Evolutionary conservation across 768 basidiomycete species (phyloP).

Genomic region (Postia placenta): DNA sequence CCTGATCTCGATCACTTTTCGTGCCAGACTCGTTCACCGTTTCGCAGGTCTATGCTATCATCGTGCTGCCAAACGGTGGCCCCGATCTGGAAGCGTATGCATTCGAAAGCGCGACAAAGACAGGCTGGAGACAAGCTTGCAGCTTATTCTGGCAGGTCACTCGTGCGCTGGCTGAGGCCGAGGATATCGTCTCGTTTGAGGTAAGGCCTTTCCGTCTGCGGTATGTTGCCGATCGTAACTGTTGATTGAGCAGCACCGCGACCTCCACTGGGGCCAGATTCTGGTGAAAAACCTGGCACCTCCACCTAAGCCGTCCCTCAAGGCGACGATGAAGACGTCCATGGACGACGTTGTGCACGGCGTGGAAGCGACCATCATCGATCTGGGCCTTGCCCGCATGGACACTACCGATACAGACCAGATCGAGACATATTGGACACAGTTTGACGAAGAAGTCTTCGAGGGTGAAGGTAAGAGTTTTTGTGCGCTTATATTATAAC

Average conservation of each 20-base stretch:
- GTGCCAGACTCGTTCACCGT: conserved; percentile 63
- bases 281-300: conserved; percentile 57
- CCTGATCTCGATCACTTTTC: neutral
- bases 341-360: conserved; percentile 71
- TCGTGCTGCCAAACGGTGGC: conserved; percentile 87
- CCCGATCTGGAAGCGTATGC: conserved; percentile 83
- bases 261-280: conserved; percentile 98
- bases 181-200: conserved; percentile 80
- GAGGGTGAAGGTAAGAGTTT: conserved; percentile 71
- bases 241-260: conserved; percentile 90
- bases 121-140: conserved; percentile 81
- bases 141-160: conserved; percentile 90
- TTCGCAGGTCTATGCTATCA: conserved; percentile 81
- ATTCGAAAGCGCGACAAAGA: conserved; percentile 50
- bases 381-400: conserved; percentile 90
- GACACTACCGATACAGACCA: conserved; percentile 47
- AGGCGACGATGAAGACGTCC: conserved; percentile 21
- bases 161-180: conserved; percentile 71
- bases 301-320: conserved; percentile 20
- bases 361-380: conserved; percentile 81
- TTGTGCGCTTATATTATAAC: neutral
- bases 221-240: no score
- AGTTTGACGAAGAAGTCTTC: conserved; percentile 85
- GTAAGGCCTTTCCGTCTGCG: no score
- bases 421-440: conserved; percentile 59